phyloP scores from a whole-genome alignment of 2,329 filamentous ascomycete species.

The Xenosphaeropsis pyriputrescens region DNA sequence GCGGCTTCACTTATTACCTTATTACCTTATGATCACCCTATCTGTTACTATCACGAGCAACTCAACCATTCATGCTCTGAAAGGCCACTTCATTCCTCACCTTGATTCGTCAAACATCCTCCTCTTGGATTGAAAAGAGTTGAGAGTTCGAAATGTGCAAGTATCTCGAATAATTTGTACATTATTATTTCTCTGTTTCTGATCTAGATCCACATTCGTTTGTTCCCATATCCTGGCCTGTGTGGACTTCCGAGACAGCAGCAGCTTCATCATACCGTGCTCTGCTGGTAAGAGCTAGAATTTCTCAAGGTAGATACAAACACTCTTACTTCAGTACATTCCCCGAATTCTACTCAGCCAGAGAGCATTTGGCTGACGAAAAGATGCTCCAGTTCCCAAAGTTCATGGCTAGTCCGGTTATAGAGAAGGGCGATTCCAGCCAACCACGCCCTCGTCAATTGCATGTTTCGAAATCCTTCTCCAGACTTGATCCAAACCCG shows the following conservation, averaged over 20 bases:
- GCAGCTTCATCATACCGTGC: neutral
- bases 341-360: neutral
- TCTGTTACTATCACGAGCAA: too few species aligned
- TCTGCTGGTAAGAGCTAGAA: slow-evolving; percentile 1
- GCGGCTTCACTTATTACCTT: too few species aligned
- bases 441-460: slow-evolving; percentile 15
- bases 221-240: neutral
- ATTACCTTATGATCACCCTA: too few species aligned
- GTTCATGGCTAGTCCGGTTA: slow-evolving; percentile 16
- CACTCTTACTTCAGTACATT: neutral
- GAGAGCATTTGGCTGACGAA: slow-evolving; percentile 9
- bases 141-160: too few species aligned
- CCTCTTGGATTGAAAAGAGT: too few species aligned
- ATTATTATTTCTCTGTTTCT: too few species aligned
- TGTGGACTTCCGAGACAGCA: neutral
- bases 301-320: slow-evolving; percentile 1
- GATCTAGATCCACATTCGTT: neutral
- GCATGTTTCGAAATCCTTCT: slow-evolving; percentile 22
- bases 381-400: slow-evolving; percentile 15
- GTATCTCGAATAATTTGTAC: too few species aligned
- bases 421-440: slow-evolving; percentile 8
- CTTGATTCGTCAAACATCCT: too few species aligned
- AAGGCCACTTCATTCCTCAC: too few species aligned
- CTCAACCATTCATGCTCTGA: too few species aligned
- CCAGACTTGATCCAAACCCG: slow-evolving; percentile 16